Conservation (phyloP, 495 filamentous ascomycete species). For the Glonium stellatum region DNA sequence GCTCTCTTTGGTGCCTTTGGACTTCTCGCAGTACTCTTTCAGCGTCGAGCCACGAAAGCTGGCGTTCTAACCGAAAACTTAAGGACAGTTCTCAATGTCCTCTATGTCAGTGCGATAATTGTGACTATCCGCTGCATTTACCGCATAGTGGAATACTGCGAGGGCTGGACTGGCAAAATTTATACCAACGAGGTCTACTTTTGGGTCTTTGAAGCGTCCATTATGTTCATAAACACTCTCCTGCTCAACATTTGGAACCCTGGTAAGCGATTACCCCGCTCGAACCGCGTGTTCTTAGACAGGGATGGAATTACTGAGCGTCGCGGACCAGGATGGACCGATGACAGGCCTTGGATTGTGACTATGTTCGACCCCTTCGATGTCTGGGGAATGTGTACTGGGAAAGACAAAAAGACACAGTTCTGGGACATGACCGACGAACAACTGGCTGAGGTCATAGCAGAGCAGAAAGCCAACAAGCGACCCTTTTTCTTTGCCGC, state of each 20-base stretch:
- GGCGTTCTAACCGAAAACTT: constrained; percentile 51
- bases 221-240: constrained; percentile 35
- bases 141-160: constrained; percentile 33
- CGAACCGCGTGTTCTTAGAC: constrained; percentile 28
- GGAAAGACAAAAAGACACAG: constrained; percentile 27
- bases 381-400: constrained; percentile 28
- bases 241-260: constrained; percentile 34
- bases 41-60: constrained; percentile 49
- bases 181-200: constrained; percentile 34
- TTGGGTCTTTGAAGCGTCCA: constrained; percentile 37
- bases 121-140: constrained; percentile 36
- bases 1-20: constrained; percentile 57
- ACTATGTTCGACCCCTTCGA: constrained; percentile 34
- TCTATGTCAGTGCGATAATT: constrained; percentile 30
- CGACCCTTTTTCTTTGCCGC: constrained; percentile 6
- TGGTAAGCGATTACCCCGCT: constrained; percentile 27
- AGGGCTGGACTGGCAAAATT: constrained; percentile 23
- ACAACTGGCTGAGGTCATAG: constrained; percentile 15
- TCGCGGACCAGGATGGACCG: constrained; percentile 33
- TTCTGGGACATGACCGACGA: constrained; percentile 33
- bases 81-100: constrained; percentile 43
- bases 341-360: constrained; percentile 27
- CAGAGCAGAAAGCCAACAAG: constrained; percentile 21
- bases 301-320: constrained; percentile 32
- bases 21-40: constrained; percentile 51